These are phyloP conservation scores for Angomonas deanei DNA, from an alignment of 208 protist species.

Conservation along the genomic window DNA sequence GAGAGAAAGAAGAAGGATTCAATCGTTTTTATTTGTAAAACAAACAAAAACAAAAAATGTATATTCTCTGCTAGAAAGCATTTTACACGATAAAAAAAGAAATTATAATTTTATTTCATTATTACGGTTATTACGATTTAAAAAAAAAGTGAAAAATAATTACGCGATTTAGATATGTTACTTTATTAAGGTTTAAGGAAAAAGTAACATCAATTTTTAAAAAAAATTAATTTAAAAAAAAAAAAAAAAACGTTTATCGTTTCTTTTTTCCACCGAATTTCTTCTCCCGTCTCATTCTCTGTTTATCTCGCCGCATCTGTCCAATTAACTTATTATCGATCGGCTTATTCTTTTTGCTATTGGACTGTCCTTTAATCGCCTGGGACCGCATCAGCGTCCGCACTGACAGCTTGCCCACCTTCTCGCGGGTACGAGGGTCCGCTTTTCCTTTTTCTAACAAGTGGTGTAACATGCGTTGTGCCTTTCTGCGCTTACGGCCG, in stretches of 20 bases:
- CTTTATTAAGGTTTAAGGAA: constrained; percentile 10
- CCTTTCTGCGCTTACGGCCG: constrained; percentile 90
- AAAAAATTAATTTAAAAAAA: too few species aligned
- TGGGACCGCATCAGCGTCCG: constrained; percentile 87
- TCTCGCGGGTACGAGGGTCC: constrained; percentile 81
- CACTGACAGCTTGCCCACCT: constrained; percentile 65
- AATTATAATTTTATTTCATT: background rate
- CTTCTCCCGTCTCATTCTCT: constrained; percentile 28
- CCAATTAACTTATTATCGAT: constrained; percentile 73
- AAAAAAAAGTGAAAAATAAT: too few species aligned
- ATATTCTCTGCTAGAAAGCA: background rate
- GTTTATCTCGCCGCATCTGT: constrained; percentile 54
- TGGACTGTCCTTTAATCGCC: constrained; percentile 43
- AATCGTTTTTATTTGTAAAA: constrained; percentile 8
- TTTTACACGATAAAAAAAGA: constrained; percentile 7
- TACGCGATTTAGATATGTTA: too few species aligned
- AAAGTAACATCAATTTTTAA: too few species aligned
- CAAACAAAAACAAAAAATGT: constrained; percentile 13
- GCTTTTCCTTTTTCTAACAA: constrained; percentile 88
- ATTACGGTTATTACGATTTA: background rate
- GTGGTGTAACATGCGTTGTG: constrained; percentile 76
- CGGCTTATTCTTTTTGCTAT: constrained; percentile 81
- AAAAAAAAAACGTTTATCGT: background rate
- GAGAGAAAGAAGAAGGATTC: constrained; percentile 11
- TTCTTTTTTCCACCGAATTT: constrained; percentile 5